Evolutionary conservation across 257 asterid genomes (phyloP).

Genomic region (Dorcoceras hygrometricum): DNA sequence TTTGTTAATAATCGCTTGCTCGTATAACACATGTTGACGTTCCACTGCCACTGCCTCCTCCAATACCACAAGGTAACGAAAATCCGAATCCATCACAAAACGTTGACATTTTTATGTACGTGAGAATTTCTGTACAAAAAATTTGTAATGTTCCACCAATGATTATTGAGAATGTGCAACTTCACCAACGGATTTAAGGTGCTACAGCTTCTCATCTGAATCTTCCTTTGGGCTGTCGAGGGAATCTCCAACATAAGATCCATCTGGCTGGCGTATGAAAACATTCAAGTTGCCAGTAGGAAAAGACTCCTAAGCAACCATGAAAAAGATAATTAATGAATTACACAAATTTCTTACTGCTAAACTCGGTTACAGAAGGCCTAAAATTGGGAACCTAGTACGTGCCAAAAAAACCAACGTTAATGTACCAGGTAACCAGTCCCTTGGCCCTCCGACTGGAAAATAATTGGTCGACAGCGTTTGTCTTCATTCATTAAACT

Average conservation of each 20-base stretch:
- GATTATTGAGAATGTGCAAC: background rate
- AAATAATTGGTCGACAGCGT: conserved; percentile 68
- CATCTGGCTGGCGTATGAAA: background rate
- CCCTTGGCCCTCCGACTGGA: conserved; percentile 39
- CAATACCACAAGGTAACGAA: background rate
- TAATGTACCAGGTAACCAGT: conserved; percentile 39
- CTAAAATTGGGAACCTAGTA: background rate
- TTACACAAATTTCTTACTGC: background rate
- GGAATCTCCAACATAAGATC: background rate
- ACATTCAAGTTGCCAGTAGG: background rate
- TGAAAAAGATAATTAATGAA: too few species aligned
- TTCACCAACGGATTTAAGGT: background rate
- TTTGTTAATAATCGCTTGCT: background rate
- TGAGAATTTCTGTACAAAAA: background rate
- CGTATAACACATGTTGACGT: background rate
- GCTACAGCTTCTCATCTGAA: background rate
- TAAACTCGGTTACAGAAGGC: background rate
- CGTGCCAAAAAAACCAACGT: background rate
- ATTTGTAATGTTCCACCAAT: background rate
- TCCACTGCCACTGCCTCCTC: background rate
- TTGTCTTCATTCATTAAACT: conserved; percentile 82
- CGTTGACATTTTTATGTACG: background rate
- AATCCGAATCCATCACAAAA: background rate
- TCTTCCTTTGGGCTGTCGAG: background rate
- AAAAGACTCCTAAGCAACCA: background rate